These are phyloP conservation scores for Phialophora chinensis DNA, from an alignment of 2,329 filamentous ascomycete species.

Conservation along the genomic window DNA sequence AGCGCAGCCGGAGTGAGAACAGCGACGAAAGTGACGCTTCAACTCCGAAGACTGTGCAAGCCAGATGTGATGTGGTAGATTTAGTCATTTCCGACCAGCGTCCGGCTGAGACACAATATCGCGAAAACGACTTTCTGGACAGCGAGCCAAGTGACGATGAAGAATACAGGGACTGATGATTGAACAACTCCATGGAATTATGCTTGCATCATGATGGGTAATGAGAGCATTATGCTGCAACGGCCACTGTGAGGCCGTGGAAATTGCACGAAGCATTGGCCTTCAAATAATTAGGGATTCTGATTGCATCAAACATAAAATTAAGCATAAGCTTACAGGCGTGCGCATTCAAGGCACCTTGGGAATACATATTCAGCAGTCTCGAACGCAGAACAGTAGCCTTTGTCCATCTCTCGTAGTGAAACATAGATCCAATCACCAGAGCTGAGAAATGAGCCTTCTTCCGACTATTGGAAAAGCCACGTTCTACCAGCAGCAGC, in stretches of 20 bases:
- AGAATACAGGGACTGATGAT: slow-evolving; percentile 62
- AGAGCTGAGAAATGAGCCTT: neutral
- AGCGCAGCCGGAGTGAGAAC: slow-evolving; percentile 18
- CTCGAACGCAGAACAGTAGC: neutral
- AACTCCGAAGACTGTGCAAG: slow-evolving; percentile 48
- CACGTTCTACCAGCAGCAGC: neutral
- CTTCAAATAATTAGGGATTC: neutral
- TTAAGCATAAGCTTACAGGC: neutral
- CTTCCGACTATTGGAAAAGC: neutral
- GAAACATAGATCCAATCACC: neutral
- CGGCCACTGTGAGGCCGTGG: neutral
- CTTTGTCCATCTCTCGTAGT: neutral
- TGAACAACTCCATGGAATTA: neutral
- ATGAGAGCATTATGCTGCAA: neutral
- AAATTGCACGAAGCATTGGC: neutral
- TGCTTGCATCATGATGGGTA: neutral
- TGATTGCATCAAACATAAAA: neutral
- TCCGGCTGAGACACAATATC: slow-evolving; percentile 63
- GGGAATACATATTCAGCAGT: neutral
- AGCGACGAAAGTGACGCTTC: slow-evolving; percentile 28
- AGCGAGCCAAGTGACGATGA: slow-evolving; percentile 62
- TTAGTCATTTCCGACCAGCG: slow-evolving; percentile 68
- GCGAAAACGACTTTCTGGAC: slow-evolving; percentile 66
- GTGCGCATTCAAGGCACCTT: neutral
- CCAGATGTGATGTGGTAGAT: slow-evolving; percentile 63